A percentile compares a stretch with the other conserved stretches of the same genome.
Conservation (phyloP, 108 stramenopile species). For the Stephanodiscus triporus region DNA sequence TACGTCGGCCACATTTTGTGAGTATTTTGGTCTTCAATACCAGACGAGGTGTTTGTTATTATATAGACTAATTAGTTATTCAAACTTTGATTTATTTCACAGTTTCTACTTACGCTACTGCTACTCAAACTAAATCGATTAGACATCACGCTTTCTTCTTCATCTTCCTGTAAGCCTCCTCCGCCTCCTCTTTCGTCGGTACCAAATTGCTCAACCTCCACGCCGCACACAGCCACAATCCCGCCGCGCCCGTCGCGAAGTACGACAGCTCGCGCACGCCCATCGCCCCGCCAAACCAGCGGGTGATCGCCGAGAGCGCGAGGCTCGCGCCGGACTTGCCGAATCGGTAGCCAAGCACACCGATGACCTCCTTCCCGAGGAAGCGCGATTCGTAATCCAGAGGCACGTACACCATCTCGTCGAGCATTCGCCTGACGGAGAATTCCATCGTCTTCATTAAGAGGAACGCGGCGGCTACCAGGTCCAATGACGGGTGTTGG, state of each 20-base stretch:
- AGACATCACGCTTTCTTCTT: too few relatives aligned
- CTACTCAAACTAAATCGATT: too few relatives aligned
- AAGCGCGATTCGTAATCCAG: slow-evolving; percentile 86
- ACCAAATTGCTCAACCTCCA: slow-evolving; percentile 78
- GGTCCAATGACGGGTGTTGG: slow-evolving; percentile 63
- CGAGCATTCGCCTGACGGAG: slow-evolving; percentile 82
- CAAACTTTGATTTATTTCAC: too few relatives aligned
- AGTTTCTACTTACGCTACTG: too few relatives aligned
- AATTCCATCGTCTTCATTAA: slow-evolving; percentile 88
- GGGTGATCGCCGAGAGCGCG: slow-evolving; percentile 42
- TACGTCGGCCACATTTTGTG: too few relatives aligned
- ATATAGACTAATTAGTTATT: too few relatives aligned
- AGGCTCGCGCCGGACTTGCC: slow-evolving; percentile 56
- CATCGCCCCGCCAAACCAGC: slow-evolving; percentile 39
- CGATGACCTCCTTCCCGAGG: slow-evolving; percentile 71
- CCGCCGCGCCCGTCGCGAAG: slow-evolving; percentile 59
- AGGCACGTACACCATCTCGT: slow-evolving; percentile 86
- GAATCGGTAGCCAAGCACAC: slow-evolving; percentile 58
- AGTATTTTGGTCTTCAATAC: too few relatives aligned
- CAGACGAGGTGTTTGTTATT: too few relatives aligned
- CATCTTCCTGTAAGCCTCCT: slow-evolving; percentile 53
- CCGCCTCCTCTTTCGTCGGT: slow-evolving; percentile 75
- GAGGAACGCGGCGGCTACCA: slow-evolving; percentile 67
- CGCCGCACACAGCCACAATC: slow-evolving; percentile 62
- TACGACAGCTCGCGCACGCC: slow-evolving; percentile 66